These are phyloP conservation scores for Parachlorella kessleri DNA, from an alignment of 139 green algal genomes.

Conservation along the genomic window DNA sequence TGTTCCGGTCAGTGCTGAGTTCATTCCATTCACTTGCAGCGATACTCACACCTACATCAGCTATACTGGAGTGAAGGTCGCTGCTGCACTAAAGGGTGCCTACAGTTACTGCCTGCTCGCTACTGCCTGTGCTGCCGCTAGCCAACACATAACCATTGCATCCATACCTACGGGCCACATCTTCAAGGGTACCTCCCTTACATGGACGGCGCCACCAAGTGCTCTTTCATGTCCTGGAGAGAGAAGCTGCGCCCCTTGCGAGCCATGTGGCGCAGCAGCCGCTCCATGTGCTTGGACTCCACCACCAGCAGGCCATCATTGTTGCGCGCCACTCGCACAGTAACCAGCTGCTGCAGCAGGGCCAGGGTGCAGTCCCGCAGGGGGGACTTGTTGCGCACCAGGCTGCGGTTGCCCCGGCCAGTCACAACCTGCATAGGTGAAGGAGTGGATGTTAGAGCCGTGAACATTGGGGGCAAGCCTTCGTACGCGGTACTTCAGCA, in stretches of 20 bases:
- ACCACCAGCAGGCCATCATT: slow-evolving; percentile 33
- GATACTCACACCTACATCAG: too few relatives aligned
- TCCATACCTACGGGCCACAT: too few relatives aligned
- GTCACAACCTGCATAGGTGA: slow-evolving; percentile 21
- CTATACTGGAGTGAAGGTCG: too few relatives aligned
- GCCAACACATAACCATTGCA: too few relatives aligned
- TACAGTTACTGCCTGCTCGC: too few relatives aligned
- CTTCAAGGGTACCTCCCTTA: too few relatives aligned
- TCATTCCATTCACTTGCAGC: too few relatives aligned
- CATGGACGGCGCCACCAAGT: slow-evolving; percentile 34
- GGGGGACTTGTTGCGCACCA: background rate
- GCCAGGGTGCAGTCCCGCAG: slow-evolving; percentile 21
- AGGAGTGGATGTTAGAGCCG: background rate
- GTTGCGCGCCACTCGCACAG: background rate
- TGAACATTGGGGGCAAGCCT: too few relatives aligned
- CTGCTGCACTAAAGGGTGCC: too few relatives aligned
- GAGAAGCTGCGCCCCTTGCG: background rate
- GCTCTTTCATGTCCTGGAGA: slow-evolving; percentile 7
- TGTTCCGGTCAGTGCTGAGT: too few relatives aligned
- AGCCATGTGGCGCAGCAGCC: slow-evolving; percentile 1
- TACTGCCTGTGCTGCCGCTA: too few relatives aligned
- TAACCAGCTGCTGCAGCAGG: slow-evolving; percentile 29
- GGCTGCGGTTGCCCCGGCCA: slow-evolving; percentile 27
- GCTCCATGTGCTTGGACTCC: background rate
- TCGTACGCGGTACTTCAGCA: too few relatives aligned